A percentile compares a stretch with the other conserved stretches of the same genome.
Evolutionary conservation across 1,139 yeast genomes (phyloP).

Genomic region (Candida anutae): DNA sequence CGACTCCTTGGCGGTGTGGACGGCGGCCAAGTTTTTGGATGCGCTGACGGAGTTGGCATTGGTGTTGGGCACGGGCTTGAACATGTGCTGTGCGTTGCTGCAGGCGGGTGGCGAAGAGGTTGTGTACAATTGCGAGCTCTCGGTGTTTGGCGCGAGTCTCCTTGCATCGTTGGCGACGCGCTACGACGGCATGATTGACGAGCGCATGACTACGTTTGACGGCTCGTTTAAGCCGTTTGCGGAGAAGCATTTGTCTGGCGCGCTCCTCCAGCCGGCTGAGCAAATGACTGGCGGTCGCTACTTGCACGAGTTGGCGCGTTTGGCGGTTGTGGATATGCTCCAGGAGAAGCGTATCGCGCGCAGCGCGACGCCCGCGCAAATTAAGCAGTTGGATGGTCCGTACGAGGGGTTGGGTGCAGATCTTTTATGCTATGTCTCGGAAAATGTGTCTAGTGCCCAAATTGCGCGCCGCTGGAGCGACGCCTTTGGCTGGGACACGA

Average conservation of each 20-base stretch:
- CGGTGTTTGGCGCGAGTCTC: conserved; percentile 33
- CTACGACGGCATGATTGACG: conserved; percentile 31
- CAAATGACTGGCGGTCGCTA: conserved; percentile 50
- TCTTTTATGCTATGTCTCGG: conserved; percentile 30
- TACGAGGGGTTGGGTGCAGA: conserved; percentile 38
- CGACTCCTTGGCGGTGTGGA: conserved; percentile 41
- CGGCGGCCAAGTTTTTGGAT: conserved; percentile 37
- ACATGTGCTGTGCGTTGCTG: conserved; percentile 32
- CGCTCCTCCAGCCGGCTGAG: conserved; percentile 48
- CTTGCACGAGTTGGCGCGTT: conserved; percentile 44
- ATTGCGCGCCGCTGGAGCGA: conserved; percentile 16
- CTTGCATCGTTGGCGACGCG: conserved; percentile 22
- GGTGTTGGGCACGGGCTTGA: conserved; percentile 42
- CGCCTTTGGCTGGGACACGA: conserved; percentile 16
- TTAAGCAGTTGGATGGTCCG: conserved; percentile 5
- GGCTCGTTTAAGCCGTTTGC: conserved; percentile 26
- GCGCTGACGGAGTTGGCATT: conserved; percentile 31
- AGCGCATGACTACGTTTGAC: conserved; percentile 19
- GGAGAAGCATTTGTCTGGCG: conserved; percentile 19
- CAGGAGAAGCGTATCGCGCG: conserved; percentile 23
- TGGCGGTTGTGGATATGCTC: conserved; percentile 29
- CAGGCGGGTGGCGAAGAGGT: conserved; percentile 10
- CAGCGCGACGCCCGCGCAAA: conserved; percentile 6
- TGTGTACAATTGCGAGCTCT: conserved; percentile 33
- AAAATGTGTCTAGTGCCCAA: conserved; percentile 14